Base-by-base conservation (phyloP, 2,329 filamentous ascomycete species). In the Ophiostoma quercus region DNA sequence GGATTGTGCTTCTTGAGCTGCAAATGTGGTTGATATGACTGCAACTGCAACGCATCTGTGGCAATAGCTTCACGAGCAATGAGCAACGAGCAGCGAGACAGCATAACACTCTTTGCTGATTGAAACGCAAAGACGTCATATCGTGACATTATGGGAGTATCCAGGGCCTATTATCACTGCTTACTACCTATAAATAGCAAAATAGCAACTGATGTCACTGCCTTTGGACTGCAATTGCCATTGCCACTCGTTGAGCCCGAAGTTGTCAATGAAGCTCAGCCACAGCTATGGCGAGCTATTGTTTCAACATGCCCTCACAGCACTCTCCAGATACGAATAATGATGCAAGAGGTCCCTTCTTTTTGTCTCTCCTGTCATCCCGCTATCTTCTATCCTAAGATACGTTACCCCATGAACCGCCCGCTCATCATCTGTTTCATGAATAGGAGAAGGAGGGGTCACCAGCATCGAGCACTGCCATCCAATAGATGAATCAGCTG, bases 91-190 rank as follows among this genome's bases (percentile, higher is more conserved):
- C 41, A 19, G 7, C 41, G 14, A 47, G 41, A 47, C 5, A 0
- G 4, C 41, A 47, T 34, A 16, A 6, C 41, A 6, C 41, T 47
- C 41, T 6, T 47, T 7, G 41, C 39, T 47, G 6, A 47, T 47
- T 47, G 41, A 47, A 47, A 47, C 41, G 41, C 51, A 54, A 54
- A 54, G 51, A 54, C n/a, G 51, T 54, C 51, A 54, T 54, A 12
- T 25, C 51, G 51, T 54, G 51, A 25, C n/a, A 54, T 54, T 54
- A 47, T 47, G 41, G 41, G 41, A 16, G 12, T 34, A 43, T 6
- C 16, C 41, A 16, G 16, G 41, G 51, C 11, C 19, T 5, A 34
- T 29, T 29, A n/a, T 6, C 32, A 6, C 34, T 54, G 51, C 9
- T 12, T 54, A 4, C 7, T 9, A 12, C n/a, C 51, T 54, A 54